Conservation (phyloP, 371 early-diverging fungal genomes). For the Chytridiales sp. region DNA sequence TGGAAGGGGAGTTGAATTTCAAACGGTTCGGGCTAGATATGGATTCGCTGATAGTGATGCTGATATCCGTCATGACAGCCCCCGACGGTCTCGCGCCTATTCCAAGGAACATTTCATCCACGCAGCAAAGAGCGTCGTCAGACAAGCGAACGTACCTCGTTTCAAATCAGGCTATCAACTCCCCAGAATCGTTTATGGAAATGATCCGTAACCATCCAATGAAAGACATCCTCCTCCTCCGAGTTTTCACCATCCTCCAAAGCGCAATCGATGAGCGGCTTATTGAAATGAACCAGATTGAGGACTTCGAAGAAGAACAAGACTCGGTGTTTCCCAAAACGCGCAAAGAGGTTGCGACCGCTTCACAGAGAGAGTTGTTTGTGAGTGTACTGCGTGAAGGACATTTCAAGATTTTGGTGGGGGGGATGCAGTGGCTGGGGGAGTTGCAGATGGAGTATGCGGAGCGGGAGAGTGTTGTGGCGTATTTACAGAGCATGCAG, state of each 20-base stretch:
- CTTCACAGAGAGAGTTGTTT: slow-evolving; percentile 3
- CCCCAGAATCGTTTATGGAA: slow-evolving; percentile 4
- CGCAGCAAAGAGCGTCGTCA: background rate
- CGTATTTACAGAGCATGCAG: slow-evolving; percentile 26
- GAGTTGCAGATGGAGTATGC: slow-evolving; percentile 27
- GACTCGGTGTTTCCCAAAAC: background rate
- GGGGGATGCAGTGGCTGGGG: slow-evolving; percentile 12
- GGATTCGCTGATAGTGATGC: slow-evolving; percentile 1
- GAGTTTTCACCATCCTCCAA: slow-evolving; percentile 29
- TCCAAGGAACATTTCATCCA: slow-evolving; percentile 1
- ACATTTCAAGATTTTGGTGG: slow-evolving; percentile 12
- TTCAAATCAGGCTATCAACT: background rate
- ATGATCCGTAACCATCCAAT: slow-evolving; percentile 14
- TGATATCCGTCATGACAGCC: slow-evolving; percentile 1
- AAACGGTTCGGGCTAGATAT: slow-evolving; percentile 2
- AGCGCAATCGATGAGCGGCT: slow-evolving; percentile 17
- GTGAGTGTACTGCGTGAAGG: slow-evolving; percentile 21
- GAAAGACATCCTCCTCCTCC: slow-evolving; percentile 25
- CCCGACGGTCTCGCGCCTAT: background rate
- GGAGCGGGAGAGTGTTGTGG: slow-evolving; percentile 16
- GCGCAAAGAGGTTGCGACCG: background rate
- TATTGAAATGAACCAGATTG: slow-evolving; percentile 3
- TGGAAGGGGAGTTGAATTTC: background rate
- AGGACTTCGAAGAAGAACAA: background rate
- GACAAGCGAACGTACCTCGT: no score